Conservation (phyloP, 1,284 basidiomycete species). For the Sanguinoderma infundibulare region DNA sequence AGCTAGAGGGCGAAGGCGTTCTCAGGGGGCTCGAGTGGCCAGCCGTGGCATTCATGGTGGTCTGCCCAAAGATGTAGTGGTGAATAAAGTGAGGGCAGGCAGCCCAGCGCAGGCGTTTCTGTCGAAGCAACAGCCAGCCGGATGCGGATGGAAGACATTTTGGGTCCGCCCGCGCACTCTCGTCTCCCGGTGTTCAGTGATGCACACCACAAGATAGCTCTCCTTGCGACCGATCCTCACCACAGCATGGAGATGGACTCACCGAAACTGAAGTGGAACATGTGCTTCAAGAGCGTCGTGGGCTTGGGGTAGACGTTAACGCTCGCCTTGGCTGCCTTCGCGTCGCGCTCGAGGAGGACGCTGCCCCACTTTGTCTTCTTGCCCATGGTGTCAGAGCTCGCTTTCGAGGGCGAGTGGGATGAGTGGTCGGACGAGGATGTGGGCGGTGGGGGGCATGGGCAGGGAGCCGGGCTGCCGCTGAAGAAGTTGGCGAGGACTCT, state of each 20-base stretch:
- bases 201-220: slow-evolving; percentile 1
- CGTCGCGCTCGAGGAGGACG: slow-evolving; percentile 5
- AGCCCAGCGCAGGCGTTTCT: no score
- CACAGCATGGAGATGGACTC: slow-evolving; percentile 4
- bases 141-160: neutral
- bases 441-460: neutral
- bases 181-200: slow-evolving; percentile 3
- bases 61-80: no score
- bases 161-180: slow-evolving; percentile 9
- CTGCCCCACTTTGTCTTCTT: slow-evolving; percentile 7
- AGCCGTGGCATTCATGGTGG: no score
- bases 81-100: no score
- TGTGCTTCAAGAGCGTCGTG: slow-evolving; percentile 11
- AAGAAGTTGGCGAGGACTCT: slow-evolving; percentile 21
- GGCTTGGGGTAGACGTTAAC: no score
- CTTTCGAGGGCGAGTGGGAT: neutral
- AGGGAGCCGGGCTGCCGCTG: slow-evolving; percentile 13
- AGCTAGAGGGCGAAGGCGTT: no score
- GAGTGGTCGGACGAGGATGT: neutral
- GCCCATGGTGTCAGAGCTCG: neutral
- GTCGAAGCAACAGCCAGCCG: slow-evolving; percentile 12
- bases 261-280: slow-evolving; percentile 21
- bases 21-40: no score
- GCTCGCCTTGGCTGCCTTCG: neutral
- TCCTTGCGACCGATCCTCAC: slow-evolving; percentile 16